Evolutionary conservation across 352 stramenopile species (phyloP).

Genomic region (Phytophthora capsici): DNA sequence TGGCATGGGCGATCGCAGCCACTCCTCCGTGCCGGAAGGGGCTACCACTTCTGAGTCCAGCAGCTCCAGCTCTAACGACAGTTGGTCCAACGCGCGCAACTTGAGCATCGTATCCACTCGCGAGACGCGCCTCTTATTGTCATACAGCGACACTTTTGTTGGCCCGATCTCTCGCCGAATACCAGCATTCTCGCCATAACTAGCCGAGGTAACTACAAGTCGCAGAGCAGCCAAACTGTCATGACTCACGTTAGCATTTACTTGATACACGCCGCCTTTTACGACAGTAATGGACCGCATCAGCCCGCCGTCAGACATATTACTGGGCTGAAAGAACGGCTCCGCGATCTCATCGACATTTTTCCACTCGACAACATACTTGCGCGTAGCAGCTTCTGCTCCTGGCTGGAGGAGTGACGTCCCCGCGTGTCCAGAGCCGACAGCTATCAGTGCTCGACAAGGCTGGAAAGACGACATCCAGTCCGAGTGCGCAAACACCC

Average conservation of each 20-base stretch:
- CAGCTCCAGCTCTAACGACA: slow-evolving; percentile 36
- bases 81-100: slow-evolving; percentile 35
- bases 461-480: slow-evolving; percentile 38
- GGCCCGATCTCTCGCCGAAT: slow-evolving; percentile 23
- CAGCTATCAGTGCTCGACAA: slow-evolving; percentile 19
- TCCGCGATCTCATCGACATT: slow-evolving; percentile 33
- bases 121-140: slow-evolving; percentile 52
- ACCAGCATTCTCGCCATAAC: neutral
- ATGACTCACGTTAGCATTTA: slow-evolving; percentile 52
- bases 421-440: slow-evolving; percentile 1
- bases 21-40: slow-evolving; percentile 14
- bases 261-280: slow-evolving; percentile 48
- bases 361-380: slow-evolving; percentile 34
- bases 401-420: slow-evolving; percentile 28
- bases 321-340: slow-evolving; percentile 23
- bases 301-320: slow-evolving; percentile 4
- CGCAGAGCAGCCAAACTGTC: slow-evolving; percentile 33
- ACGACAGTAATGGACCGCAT: slow-evolving; percentile 25
- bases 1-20: slow-evolving; percentile 37
- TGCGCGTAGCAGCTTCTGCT: slow-evolving; percentile 4
- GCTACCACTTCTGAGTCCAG: slow-evolving; percentile 2
- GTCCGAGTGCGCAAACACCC: slow-evolving; percentile 30
- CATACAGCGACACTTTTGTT: slow-evolving; percentile 45
- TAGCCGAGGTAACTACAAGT: slow-evolving; percentile 17
- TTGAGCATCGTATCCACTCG: slow-evolving; percentile 41